phyloP scores from a whole-genome alignment of 75 land plant genomes.

The Pinus tabuliformis region DNA sequence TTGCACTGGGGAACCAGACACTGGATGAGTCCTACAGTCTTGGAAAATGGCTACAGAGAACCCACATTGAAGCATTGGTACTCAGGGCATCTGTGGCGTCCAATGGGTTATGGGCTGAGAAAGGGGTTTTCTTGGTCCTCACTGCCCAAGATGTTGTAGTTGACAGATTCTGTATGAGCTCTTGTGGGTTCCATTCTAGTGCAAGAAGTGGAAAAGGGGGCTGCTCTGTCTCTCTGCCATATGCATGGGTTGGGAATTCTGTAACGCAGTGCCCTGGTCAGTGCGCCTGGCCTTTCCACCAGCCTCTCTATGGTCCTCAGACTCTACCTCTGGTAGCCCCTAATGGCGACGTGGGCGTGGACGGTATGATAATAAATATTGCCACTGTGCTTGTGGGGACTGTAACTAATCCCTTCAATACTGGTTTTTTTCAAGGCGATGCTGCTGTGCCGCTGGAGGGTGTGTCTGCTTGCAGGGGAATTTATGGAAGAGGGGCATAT shows the following conservation, averaged over 20 bases:
- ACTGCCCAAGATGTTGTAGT: too few relatives aligned
- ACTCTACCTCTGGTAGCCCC: constrained; percentile 55
- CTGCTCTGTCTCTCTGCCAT: constrained; percentile 13
- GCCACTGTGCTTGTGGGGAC: constrained; percentile 62
- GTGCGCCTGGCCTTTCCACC: constrained; percentile 80
- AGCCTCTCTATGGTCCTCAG: constrained; percentile 67
- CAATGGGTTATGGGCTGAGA: not conserved
- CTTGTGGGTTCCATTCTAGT: constrained; percentile 37
- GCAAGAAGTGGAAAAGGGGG: not conserved
- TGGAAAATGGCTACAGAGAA: constrained; percentile 13
- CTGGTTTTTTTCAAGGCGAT: constrained; percentile 71
- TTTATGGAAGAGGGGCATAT: constrained; percentile 34
- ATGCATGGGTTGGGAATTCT: constrained; percentile 76
- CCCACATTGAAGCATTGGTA: constrained; percentile 20
- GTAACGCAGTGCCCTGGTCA: constrained; percentile 65
- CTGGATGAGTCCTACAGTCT: constrained; percentile 10
- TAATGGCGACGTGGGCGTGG: constrained; percentile 65
- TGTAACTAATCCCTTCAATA: constrained; percentile 62
- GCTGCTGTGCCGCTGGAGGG: constrained; percentile 57
- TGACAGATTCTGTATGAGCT: constrained; percentile 46
- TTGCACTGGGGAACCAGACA: constrained; percentile 12
- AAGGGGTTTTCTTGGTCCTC: constrained; percentile 32
- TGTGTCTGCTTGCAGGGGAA: constrained; percentile 64
- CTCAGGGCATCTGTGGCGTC: constrained; percentile 1
- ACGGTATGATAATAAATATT: constrained; percentile 75